Evolutionary conservation across 2,329 filamentous ascomycete species (phyloP), one percentile per base, ranked within the genome.

Genomic region (Colletotrichum sp.): DNA sequence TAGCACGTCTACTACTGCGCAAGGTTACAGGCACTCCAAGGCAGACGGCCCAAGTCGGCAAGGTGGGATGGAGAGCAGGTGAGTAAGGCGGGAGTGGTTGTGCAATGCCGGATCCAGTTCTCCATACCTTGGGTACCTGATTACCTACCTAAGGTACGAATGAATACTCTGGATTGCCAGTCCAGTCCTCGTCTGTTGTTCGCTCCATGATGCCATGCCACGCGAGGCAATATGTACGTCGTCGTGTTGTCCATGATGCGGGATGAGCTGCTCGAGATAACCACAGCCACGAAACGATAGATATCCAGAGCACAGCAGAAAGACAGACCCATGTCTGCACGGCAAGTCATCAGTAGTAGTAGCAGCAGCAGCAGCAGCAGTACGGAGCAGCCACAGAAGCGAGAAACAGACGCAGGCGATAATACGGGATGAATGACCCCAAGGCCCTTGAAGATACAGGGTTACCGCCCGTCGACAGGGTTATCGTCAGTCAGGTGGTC

Each of bases 401-500:
- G 55, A 27, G 55, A 15, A 70, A 27, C 57, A 57, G 66, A 30
- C 55, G 30, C 71, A 62, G 34, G 32, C 62, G 57, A 44, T 29
- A 75, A 32, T 55, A 61, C 72, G 52, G 61, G 49, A 72, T 39
- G 62, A 34, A 72, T 75, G 57, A 66, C 72, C 62, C 27, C 61
- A 59, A 71, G 52, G 22, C 36, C 29, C 52, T 59, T 39, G 19
- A 66, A n/a, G n/a, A 36, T 70, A 52, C 44, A 52, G 44, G 44
- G 44, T 52, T 52, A 32, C 68, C 57, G 25, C 62, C 36, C 57
- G 22, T 63, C 27, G 36, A n/a, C 73, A 72, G 69, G 70, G 73
- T 66, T 63, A 30, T 44, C n/a, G 63, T 36, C 52, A 62, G 73
- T 76, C 69, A 76, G 73, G 69, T 76, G 73, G 36, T 73, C 69